Base-by-base conservation (phyloP, 176 grass and related monocot genomes). In the Aegilops umbellulata region DNA sequence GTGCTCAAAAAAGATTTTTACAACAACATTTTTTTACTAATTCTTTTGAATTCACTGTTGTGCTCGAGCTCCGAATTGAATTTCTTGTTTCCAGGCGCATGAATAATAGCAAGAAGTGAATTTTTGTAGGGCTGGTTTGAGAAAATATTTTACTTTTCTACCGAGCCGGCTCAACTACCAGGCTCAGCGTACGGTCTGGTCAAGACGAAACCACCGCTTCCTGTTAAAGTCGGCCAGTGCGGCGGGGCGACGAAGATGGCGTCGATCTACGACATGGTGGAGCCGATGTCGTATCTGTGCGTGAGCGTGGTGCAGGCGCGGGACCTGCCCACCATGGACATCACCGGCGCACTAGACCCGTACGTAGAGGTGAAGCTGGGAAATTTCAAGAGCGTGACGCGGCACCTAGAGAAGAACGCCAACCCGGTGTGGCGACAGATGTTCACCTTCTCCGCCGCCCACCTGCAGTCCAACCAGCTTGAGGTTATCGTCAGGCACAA, bases 321-420 rank as follows among this genome's bases (percentile, higher is more conserved):
- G 1, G 89, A 93, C 79, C 95, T 97, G 4, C 95, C 95, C 4
- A 91, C 1, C 27, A 29, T 71, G 84, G 92, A 91, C 64, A 6
- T 97, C 8, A 91, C 90, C 1, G 95, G 95, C 38, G 86, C 86
- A 62, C 90, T 94, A 13, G 92, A 97, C 86, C 95, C 95, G 10
- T 97, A 53, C 81, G 95, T 93, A 6, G 92, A 97, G 88, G 90
- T 97, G 15, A 92, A 80, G 89, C 78, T 94, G 3, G 95, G 95
- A 5, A 91, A 97, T 60, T 94, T 75, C 80, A 90, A 91, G 81
- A 92, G 87, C 72, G 82, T 71, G 0, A 97, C 92, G 1, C 77
- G 24, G 77, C 72, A 88, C 73, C 39, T 91, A 10, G 90, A 90
- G 79, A 94, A 93, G 86, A 94, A 90, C 77, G 25, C 53, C 80